phyloP scores from a whole-genome alignment of 192 early-diverging fungal species.

The Podila horticola region DNA sequence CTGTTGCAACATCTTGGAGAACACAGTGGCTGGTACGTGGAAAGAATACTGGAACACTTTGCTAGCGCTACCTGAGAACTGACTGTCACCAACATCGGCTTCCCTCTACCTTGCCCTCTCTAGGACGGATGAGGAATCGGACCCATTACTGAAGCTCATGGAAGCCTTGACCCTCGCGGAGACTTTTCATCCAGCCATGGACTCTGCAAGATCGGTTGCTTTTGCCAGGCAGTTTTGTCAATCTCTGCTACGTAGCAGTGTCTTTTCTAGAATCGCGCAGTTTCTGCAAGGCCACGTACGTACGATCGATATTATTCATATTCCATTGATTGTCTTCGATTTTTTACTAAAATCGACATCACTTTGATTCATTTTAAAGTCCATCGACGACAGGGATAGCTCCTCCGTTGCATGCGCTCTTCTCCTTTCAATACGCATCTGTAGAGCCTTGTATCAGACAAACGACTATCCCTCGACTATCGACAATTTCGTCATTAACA shows the following conservation, averaged over 20 bases:
- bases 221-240: neutral
- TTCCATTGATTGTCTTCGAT: too few relatives aligned
- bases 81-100: too few relatives aligned
- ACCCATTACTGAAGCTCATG: neutral
- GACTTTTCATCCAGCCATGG: conserved; percentile 1
- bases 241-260: neutral
- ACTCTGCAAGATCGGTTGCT: neutral
- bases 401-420: conserved; percentile 17
- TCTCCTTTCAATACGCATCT: conserved; percentile 29
- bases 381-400: conserved; percentile 32
- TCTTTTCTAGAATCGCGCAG: neutral
- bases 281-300: neutral
- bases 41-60: neutral
- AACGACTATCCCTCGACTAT: conserved; percentile 5
- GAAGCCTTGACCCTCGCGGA: conserved; percentile 13
- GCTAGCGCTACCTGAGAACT: too few relatives aligned
- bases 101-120: neutral
- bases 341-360: neutral
- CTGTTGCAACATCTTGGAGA: conserved; percentile 23
- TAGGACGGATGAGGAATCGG: neutral
- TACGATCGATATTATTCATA: neutral
- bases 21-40: neutral
- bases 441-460: conserved; percentile 6
- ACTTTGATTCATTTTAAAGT: conserved; percentile 11
- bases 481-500: conserved; percentile 52